Conservation (phyloP, 805 yeast genomes). For the Debaryomyces hansenii region DNA sequence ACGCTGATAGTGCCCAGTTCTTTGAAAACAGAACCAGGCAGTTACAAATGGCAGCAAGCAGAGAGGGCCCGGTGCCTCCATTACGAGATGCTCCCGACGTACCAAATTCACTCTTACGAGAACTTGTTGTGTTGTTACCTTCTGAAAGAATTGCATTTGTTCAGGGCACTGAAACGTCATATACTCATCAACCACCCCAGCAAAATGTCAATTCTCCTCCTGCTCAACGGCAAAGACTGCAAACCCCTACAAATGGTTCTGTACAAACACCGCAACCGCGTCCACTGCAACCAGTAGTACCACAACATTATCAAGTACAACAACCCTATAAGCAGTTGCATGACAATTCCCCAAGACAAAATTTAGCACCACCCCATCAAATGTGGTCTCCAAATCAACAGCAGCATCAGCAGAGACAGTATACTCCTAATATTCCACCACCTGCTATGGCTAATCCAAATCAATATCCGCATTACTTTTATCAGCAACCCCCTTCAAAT, state of each 20-base stretch:
- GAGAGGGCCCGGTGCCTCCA: slow-evolving; percentile 45
- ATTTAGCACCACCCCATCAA: slow-evolving; percentile 22
- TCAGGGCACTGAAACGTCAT: slow-evolving; percentile 17
- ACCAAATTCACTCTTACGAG: slow-evolving; percentile 42
- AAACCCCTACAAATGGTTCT: slow-evolving; percentile 7
- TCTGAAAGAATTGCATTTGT: slow-evolving; percentile 40
- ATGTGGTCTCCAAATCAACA: slow-evolving; percentile 23
- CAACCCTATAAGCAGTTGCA: slow-evolving; percentile 11
- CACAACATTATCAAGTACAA: slow-evolving; percentile 12
- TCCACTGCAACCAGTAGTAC: slow-evolving; percentile 6
- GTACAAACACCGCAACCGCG: slow-evolving; percentile 13
- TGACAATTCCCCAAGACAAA: slow-evolving; percentile 17
- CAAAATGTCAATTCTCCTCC: slow-evolving; percentile 6
- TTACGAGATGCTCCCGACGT: slow-evolving; percentile 49
- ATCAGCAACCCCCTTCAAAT: slow-evolving; percentile 15
- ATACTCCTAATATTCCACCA: neutral
- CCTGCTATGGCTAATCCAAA: slow-evolving; percentile 4
- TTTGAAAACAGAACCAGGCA: slow-evolving; percentile 46
- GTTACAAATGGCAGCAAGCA: slow-evolving; percentile 42
- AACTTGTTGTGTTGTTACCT: slow-evolving; percentile 43
- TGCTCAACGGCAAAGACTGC: neutral
- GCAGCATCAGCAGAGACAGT: neutral
- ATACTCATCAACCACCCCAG: slow-evolving; percentile 7
- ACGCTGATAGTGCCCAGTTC: slow-evolving; percentile 37
- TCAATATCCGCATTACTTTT: slow-evolving; percentile 16